Evolutionary conservation across 805 yeast species (phyloP).

Genomic region (Wickerhamiella lipophila): DNA sequence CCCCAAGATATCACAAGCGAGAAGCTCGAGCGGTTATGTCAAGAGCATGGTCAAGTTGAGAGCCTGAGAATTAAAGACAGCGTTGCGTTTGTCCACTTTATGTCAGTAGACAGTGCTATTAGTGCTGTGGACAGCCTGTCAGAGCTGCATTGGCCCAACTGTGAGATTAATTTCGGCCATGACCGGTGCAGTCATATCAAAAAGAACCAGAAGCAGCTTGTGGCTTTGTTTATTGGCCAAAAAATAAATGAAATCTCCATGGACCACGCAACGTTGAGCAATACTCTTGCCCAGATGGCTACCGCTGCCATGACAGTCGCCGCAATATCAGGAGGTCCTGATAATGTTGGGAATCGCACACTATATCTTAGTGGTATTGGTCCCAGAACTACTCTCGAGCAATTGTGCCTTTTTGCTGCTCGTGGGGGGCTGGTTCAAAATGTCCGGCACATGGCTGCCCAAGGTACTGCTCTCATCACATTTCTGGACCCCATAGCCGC

Average conservation of each 20-base stretch:
- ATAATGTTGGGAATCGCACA: constrained; percentile 84
- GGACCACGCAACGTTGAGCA: constrained; percentile 46
- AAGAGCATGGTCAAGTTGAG: constrained; percentile 71
- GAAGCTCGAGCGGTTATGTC: constrained; percentile 53
- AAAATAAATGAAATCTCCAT: constrained; percentile 81
- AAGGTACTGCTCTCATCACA: constrained; percentile 88
- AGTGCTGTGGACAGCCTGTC: constrained; percentile 63
- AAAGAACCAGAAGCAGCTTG: constrained; percentile 91
- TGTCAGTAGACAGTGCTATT: constrained; percentile 75
- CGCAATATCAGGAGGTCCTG: constrained; percentile 85
- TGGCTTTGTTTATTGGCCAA: constrained; percentile 85
- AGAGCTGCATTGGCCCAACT: constrained; percentile 37
- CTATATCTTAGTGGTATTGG: constrained; percentile 85
- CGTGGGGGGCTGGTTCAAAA: constrained; percentile 88
- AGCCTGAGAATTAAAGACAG: constrained; percentile 61
- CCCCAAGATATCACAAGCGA: constrained; percentile 54
- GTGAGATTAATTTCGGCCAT: constrained; percentile 58
- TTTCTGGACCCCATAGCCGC: constrained; percentile 96
- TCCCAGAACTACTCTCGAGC: constrained; percentile 77
- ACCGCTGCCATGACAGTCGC: constrained; percentile 98
- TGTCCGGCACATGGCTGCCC: constrained; percentile 65
- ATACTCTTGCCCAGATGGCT: constrained; percentile 67
- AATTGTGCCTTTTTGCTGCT: constrained; percentile 78
- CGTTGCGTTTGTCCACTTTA: constrained; percentile 67
- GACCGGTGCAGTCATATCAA: constrained; percentile 86